Evolutionary conservation across 495 filamentous ascomycete genomes (phyloP), one percentile per base, ranked within the genome.

Genomic region (Aspergillus coremiiformis): DNA sequence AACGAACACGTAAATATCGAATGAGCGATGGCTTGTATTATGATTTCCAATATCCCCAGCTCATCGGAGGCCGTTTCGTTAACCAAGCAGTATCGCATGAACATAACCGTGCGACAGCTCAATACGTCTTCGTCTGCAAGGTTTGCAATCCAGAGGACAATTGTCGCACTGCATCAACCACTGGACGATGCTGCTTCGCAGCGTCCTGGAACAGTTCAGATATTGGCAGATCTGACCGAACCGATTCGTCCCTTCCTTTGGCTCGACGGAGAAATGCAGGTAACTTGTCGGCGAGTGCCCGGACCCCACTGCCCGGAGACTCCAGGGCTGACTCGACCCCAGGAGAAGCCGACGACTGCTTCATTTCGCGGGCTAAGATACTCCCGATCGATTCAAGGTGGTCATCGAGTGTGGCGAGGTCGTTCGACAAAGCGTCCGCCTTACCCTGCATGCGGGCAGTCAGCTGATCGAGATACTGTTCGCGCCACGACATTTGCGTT

Each of bases 371-470:
- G 15, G 57, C 35, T 2, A 67, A 50, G n/a, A 75, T 66, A 22
- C 53, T 49, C 27, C 65, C 61, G 21, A 75, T 66, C 0, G 70
- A 73, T 30, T 73, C 66, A 15, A 74, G 60, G 33, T 76, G 70
- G 51, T 74, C 71, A 42, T 74, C 71, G 2, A 76, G 52, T 0
- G 66, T 69, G 19, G 61, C 61, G 39, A 76, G 64, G n/a, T 67
- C 65, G 10, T 53, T 54, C 4, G 54, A 44, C 3, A 76, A 53
- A 4, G 66, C 64, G 26, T 74, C 70, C 0, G 71, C 61, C 21
- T 71, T 73, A 39, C 57, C 57, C 14, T 58, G 61, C 52, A 76
- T 67, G 29, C 67, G 68, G 11, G 65, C 27, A 4, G 66, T 68
- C 24, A 71, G 47, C 20, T 67, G 62, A 20, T 72, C 70, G 7